phyloP scores from a whole-genome alignment of 2,329 filamentous ascomycete genomes.

The Dactylonectria macrodidyma region DNA sequence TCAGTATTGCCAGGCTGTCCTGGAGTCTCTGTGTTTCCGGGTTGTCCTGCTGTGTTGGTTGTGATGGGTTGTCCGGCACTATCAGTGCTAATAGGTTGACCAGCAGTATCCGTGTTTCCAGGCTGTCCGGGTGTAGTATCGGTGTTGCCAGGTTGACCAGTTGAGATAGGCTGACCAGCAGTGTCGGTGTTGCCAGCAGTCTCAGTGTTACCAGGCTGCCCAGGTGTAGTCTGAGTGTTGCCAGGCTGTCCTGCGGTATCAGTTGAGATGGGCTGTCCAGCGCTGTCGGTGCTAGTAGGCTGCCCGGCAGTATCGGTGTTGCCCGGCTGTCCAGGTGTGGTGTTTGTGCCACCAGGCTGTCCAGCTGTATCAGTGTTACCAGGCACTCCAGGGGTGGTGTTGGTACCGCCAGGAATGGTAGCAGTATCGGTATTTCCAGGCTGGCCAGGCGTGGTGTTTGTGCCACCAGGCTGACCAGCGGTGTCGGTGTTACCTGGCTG shows the following conservation, averaged over 20 bases:
- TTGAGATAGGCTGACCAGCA: not conserved
- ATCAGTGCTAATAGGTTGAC: not conserved
- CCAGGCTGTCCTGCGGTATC: not conserved
- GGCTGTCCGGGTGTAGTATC: not conserved
- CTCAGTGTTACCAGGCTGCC: not conserved
- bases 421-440: too few relatives aligned
- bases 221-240: not conserved
- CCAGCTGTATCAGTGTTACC: not conserved
- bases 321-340: not conserved
- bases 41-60: not conserved
- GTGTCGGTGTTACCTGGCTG: not conserved
- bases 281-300: not conserved
- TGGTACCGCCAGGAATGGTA: not conserved
- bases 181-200: not conserved
- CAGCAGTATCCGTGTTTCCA: too few relatives aligned
- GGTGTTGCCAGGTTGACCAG: not conserved
- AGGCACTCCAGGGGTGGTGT: too few relatives aligned
- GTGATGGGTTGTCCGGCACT: too few relatives aligned
- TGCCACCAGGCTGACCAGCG: not conserved
- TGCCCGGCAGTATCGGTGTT: not conserved
- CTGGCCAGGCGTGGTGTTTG: not conserved
- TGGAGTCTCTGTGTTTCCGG: not conserved
- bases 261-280: not conserved
- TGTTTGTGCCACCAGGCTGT: not conserved
- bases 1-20: not conserved